Base-by-base conservation (phyloP, 805 yeast species). In the Starmerella floris region DNA sequence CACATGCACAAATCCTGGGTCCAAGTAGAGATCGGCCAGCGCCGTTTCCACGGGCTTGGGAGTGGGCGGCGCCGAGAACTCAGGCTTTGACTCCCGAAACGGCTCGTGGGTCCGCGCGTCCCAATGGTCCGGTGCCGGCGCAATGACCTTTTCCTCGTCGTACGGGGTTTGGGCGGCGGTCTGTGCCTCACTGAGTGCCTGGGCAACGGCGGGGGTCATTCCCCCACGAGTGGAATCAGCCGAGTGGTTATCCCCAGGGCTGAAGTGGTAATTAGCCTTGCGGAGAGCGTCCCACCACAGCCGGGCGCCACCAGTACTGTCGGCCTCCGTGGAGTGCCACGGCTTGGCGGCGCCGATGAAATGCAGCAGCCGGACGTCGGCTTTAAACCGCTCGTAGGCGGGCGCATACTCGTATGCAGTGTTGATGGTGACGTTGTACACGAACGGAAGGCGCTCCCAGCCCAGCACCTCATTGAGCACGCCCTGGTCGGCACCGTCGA, bases 401-500 rank as follows among this genome's bases (percentile, higher is more conserved):
- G 93, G 91, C 19, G 68, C 63, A 60, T 77, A 80, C 61, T 83
- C 79, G 56, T 83, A 83, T 15, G 47, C 30, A 6, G 71, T 59
- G 15, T 44, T 31, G 28, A 74, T 69, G 41, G 96, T 88, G 26
- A 88, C 93, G 56, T 88, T 88, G 66, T 76, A 88, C 36, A 74
- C 52, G 53, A 87, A 88, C 2, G 96, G 87, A 37, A 91, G 62
- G 37, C 74, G 69, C 26, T 67, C 60, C 95, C 96, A 87, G 41
- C 62, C 59, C 2, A 56, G 28, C 52, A 16, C 34, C 37, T 81
- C 82, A 60, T 85, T 85, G 49, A 85, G 65, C 30, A 85, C 66
- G 11, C 96, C 96, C 60, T 85, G 96, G 61, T 85, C 96, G 2
- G 94, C 88, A 33, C 94, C 94, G 61, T 85, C 96, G 52, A 83